Conservation (phyloP, 2,329 filamentous ascomycete species). For the Orbilia ellipsospora region DNA sequence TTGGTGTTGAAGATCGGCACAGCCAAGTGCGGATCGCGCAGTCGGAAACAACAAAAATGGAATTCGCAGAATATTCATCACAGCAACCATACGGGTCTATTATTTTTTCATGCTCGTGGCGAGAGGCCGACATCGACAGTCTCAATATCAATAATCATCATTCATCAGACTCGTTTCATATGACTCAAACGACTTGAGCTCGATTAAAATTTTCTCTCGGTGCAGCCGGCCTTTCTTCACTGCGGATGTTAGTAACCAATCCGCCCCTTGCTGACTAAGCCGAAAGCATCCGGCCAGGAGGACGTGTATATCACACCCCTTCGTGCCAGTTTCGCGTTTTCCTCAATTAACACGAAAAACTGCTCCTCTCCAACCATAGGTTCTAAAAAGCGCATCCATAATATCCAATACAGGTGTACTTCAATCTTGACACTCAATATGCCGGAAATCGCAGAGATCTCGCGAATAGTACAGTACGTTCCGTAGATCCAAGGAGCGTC, state of each 20-base stretch:
- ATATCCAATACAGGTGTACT: too few species aligned
- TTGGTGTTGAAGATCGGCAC: too few species aligned
- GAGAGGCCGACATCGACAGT: too few species aligned
- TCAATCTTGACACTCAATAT: slow-evolving; percentile 62
- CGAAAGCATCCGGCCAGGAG: background rate
- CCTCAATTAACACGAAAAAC: slow-evolving; percentile 13
- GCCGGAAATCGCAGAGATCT: slow-evolving; percentile 73
- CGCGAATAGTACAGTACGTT: slow-evolving; percentile 57
- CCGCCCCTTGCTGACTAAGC: slow-evolving; percentile 7
- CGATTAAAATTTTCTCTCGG: background rate
- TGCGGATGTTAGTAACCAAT: background rate
- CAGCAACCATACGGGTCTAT: too few species aligned
- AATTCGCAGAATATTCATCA: too few species aligned
- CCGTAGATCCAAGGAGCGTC: background rate
- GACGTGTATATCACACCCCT: slow-evolving; percentile 40
- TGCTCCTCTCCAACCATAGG: background rate
- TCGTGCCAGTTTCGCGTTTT: slow-evolving; percentile 41
- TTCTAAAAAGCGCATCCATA: background rate
- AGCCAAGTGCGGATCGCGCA: too few species aligned
- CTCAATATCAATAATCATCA: too few species aligned
- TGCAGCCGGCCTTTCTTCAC: background rate
- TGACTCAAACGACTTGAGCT: background rate
- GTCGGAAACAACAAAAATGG: too few species aligned
- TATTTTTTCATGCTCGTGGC: too few species aligned
- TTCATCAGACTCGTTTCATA: too few species aligned